Conservation (phyloP, 345 rosid genomes). For the Raphanus raphanistrum region DNA sequence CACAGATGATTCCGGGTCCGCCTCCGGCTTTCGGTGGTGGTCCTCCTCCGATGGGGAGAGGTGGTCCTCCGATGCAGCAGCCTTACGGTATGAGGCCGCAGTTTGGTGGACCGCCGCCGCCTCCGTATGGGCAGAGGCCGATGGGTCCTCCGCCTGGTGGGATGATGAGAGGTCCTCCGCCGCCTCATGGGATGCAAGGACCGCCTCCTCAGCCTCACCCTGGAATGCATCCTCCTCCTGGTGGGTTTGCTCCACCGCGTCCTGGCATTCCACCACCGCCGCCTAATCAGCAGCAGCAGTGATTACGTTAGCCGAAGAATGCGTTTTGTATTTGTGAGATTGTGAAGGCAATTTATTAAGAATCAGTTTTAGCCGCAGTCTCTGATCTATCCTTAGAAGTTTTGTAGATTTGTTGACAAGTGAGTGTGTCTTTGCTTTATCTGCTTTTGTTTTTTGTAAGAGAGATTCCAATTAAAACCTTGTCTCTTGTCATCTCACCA, state of each 20-base stretch:
- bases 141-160: conserved; percentile 75
- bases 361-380: conserved; percentile 6
- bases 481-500: neutral
- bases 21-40: conserved; percentile 19
- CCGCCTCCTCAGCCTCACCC: conserved; percentile 71
- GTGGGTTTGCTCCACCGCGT: conserved; percentile 80
- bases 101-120: conserved; percentile 53
- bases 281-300: conserved; percentile 62
- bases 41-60: no score
- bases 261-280: conserved; percentile 91
- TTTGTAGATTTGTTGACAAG: conserved; percentile 28
- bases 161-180: conserved; percentile 92
- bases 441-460: neutral
- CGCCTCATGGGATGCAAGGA: conserved; percentile 68
- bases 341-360: conserved; percentile 13
- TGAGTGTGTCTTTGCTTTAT: conserved; percentile 19
- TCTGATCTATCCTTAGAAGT: conserved; percentile 17
- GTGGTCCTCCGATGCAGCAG: conserved; percentile 39
- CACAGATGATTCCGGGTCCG: conserved; percentile 72
- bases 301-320: conserved; percentile 47
- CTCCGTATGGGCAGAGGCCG: conserved; percentile 63
- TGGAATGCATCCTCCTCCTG: conserved; percentile 96
- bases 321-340: conserved; percentile 14
- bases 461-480: neutral
- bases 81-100: conserved; percentile 76